Percentiles rank a stretch among this genome's conserved stretches.
Evolutionary conservation across 1,139 yeast species (phyloP).

Genomic region (Lodderomyces parapsilosis): DNA sequence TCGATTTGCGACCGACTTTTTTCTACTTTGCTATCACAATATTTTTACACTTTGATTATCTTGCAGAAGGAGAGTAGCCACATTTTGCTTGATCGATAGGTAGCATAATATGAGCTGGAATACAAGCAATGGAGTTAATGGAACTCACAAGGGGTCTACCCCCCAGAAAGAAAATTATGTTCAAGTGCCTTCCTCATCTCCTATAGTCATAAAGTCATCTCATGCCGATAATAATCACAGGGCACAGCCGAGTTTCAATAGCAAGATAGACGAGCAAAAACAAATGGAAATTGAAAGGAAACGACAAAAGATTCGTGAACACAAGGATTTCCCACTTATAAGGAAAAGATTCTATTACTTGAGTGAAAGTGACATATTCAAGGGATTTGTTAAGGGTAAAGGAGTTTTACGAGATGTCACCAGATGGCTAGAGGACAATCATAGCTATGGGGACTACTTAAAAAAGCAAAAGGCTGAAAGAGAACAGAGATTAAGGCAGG

Average conservation of each 20-base stretch:
- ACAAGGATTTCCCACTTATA: slow-evolving; percentile 49
- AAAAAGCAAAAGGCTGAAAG: slow-evolving; percentile 21
- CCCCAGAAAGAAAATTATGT: slow-evolving; percentile 19
- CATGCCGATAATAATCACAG: slow-evolving; percentile 14
- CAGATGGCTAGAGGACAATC: slow-evolving; percentile 44
- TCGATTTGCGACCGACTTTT: too few relatives aligned
- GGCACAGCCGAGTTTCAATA: slow-evolving; percentile 14
- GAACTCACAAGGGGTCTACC: not conserved
- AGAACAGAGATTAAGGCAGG: slow-evolving; percentile 17
- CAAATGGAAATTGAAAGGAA: slow-evolving; percentile 33
- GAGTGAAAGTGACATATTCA: slow-evolving; percentile 52
- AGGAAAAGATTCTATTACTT: slow-evolving; percentile 47
- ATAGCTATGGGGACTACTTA: slow-evolving; percentile 27
- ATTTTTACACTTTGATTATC: too few relatives aligned
- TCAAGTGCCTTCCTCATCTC: slow-evolving; percentile 42
- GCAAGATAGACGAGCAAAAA: slow-evolving; percentile 22
- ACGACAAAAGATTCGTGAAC: slow-evolving; percentile 40
- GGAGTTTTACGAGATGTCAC: slow-evolving; percentile 57
- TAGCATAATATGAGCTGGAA: not conserved
- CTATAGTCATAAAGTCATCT: slow-evolving; percentile 27
- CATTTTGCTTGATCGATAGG: not conserved
- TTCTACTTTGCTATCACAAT: too few relatives aligned
- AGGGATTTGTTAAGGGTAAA: slow-evolving; percentile 60
- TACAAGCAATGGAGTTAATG: not conserved
- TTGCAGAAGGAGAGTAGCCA: too few relatives aligned